Evolutionary conservation across 1,139 yeast species (phyloP), one percentile per base, ranked within the genome.

Genomic region (Yamadazyma triangularis): DNA sequence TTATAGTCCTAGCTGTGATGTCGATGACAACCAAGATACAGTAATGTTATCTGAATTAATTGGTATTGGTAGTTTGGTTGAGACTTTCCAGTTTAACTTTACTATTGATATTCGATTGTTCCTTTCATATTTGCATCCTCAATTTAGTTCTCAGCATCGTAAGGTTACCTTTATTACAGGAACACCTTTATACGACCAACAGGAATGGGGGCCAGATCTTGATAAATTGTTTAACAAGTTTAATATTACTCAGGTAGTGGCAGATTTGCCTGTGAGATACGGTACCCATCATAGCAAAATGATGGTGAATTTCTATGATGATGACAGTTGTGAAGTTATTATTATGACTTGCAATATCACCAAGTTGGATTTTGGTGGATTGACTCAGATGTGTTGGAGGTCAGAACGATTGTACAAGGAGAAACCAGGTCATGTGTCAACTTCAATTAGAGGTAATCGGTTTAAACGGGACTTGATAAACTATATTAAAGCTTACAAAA

Each of bases 281-380:
- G 74, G 68, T 4, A 67, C 80, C 2, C 88, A 81, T 47, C 88
- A 81, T 48, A 67, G 84, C 2, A 81, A 81, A 45, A 60, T 80
- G 73, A 76, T 80, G 68, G 56, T 81, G 11, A 79, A 79, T 45
- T 60, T 71, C 36, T 75, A 60, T 42, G 48, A 44, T 3, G 74
- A 70, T 38, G 45, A 45, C 11, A 50, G 66, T 1, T 51, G 70
- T 19, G 77, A 71, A 43, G 49, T 80, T 0, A 71, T 73, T n/a
- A 58, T 80, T 13, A 72, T 79, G 57, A 74, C 87, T 0, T 69
- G 74, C 45, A 81, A 81, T 47, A 48, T 79, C 31, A 75, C 79
- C 1, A 53, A 54, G 26, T 50, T 67, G 1, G 88, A 81, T 48
- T 66, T 77, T 34, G 59, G 60, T 4, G 68, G 68, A 1, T 73